Conservation (phyloP, 179 eudicot species). For the Beta macrorhiza region DNA sequence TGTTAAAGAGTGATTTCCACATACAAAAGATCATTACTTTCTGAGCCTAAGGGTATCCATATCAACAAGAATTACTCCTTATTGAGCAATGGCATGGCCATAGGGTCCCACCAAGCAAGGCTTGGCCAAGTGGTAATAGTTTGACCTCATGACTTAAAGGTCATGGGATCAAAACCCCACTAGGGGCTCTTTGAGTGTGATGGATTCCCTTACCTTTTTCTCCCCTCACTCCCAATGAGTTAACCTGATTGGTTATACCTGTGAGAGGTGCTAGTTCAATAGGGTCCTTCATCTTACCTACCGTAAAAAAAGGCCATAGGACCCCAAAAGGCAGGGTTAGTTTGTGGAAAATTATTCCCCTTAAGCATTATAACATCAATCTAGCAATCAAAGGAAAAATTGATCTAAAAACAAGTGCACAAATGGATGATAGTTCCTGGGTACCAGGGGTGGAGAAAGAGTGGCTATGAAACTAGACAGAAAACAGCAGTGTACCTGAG, state of each 20-base stretch:
- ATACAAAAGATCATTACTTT: neutral
- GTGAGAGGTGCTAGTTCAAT: no score
- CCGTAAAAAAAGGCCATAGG: neutral
- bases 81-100: neutral
- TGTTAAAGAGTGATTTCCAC: no score
- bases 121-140: no score
- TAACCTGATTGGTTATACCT: no score
- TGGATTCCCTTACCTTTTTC: no score
- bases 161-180: no score
- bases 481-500: conserved; percentile 53
- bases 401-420: neutral
- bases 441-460: neutral
- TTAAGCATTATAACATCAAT: neutral
- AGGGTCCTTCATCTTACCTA: no score
- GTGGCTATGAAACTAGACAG: neutral
- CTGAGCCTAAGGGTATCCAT: neutral
- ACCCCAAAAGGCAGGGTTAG: neutral
- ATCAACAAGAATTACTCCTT: neutral
- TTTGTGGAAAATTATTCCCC: neutral
- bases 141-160: no score
- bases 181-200: no score
- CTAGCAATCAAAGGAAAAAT: no score
- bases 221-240: no score
- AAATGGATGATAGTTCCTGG: neutral
- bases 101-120: neutral